Evolutionary conservation across 2,329 filamentous ascomycete species (phyloP), one percentile per base, ranked within the genome.

Genomic region (Colletotrichum tropicale): DNA sequence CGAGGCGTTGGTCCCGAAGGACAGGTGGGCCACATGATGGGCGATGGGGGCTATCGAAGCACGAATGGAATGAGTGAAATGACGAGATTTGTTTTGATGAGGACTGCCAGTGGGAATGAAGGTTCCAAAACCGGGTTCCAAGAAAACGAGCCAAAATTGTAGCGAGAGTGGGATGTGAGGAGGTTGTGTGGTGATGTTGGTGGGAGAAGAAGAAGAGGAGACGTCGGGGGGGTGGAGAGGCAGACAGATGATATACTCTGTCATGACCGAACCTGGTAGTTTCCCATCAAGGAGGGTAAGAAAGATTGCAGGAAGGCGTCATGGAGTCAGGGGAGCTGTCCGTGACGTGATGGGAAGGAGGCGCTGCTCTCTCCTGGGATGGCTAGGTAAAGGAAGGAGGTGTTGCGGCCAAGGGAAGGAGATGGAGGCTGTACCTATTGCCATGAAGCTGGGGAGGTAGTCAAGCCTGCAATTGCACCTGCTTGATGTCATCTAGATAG

Each of bases 131-230:
- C 30, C 43, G 70, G 61, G 69, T 64, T 70, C 65, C 76, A 73
- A 77, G 61, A 72, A 77, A 76, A 68, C 43, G 48, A 76, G 70
- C 74, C 76, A 74, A 76, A 77, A 69, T 30, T 69, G 70, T 65
- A 77, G 74, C 69, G 74, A 77, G 13, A 62, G 74, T 76, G 58
- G 43, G 56, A 64, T 68, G 71, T 61, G 66, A 52, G 24, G 71
- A 55, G 67, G 21, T 34, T 8, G 66, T 34, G 28, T 30, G 48
- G 66, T 34, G 65, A 65, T 77, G 73, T 66, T 43, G 52, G 9
- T 66, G 61, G 55, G 52, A 64, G 68, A 43, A 43, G 68, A 43
- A 43, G 38, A 56, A 71, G 18, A 64, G 65, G 56, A 48, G 21
- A 60, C n/a, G 30, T 56, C 6, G 58, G 24, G 21, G 58, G 21